phyloP scores from a whole-genome alignment of 2,329 filamentous ascomycete species.

The Allantophomopsis cytisporea region DNA sequence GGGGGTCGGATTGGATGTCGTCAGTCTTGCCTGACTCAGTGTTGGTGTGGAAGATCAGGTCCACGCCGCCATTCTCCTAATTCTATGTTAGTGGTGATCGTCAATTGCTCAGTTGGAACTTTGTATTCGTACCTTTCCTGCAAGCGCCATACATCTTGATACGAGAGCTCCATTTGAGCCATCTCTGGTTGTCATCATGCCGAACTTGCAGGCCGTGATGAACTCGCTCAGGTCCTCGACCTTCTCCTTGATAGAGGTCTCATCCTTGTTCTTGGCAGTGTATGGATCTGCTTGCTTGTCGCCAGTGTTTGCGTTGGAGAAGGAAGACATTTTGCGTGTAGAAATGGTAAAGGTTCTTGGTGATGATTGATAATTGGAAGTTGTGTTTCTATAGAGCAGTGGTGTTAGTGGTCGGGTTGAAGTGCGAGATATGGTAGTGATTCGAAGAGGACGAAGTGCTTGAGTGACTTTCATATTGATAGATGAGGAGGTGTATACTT shows the following conservation, averaged over 20 bases:
- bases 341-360: not conserved
- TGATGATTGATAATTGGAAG: not conserved
- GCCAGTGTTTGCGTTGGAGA: conserved; percentile 47
- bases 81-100: conserved; percentile 1
- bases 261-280: conserved; percentile 55
- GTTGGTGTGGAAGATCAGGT: conserved; percentile 85
- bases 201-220: conserved; percentile 63
- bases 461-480: not conserved
- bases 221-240: conserved; percentile 62
- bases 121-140: conserved; percentile 47
- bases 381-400: not conserved
- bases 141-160: conserved; percentile 78
- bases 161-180: conserved; percentile 51
- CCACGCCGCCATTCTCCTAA: conserved; percentile 64
- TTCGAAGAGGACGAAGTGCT: not conserved
- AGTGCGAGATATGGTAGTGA: not conserved
- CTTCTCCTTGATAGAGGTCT: conserved; percentile 56
- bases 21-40: conserved; percentile 80
- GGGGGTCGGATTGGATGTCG: conserved; percentile 58
- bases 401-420: not conserved
- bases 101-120: not conserved
- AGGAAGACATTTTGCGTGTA: conserved; percentile 18
- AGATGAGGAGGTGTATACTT: not conserved
- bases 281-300: conserved; percentile 62
- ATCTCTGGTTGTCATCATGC: conserved; percentile 76